phyloP scores from a whole-genome alignment of 129 eudicot genomes.

The Pittosporum tobira region DNA sequence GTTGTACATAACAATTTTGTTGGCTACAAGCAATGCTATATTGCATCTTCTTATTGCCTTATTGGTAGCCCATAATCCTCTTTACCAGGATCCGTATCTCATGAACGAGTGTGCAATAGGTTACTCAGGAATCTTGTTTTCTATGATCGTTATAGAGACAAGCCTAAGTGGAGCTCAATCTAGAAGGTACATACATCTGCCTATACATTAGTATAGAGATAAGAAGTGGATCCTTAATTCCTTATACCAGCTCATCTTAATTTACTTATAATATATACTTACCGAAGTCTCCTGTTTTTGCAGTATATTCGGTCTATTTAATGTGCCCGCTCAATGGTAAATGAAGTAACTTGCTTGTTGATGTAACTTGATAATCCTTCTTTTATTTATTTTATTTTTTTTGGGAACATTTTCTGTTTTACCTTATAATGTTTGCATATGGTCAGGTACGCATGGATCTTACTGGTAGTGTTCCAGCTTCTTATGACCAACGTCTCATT shows the following conservation, averaged over 20 bases:
- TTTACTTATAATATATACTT: slow-evolving; percentile 5
- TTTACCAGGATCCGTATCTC: slow-evolving; percentile 28
- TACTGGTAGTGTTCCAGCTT: slow-evolving; percentile 74
- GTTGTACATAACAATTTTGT: slow-evolving; percentile 48
- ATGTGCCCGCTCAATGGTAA: slow-evolving; percentile 89
- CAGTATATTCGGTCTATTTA: slow-evolving; percentile 96
- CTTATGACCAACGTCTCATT: slow-evolving; percentile 86
- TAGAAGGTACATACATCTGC: slow-evolving; percentile 50
- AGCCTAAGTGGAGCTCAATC: slow-evolving; percentile 84
- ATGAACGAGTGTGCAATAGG: slow-evolving; percentile 91
- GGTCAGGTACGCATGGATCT: slow-evolving; percentile 80
- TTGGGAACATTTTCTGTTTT: slow-evolving; percentile 4
- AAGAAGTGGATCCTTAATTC: neutral
- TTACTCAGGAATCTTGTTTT: slow-evolving; percentile 88
- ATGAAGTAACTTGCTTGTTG: slow-evolving; percentile 10
- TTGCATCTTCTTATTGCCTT: slow-evolving; percentile 69
- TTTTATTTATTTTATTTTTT: slow-evolving; percentile 2
- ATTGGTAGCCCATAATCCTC: slow-evolving; percentile 64
- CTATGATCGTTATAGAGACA: slow-evolving; percentile 95
- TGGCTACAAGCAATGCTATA: slow-evolving; percentile 79
- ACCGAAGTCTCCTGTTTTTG: slow-evolving; percentile 21
- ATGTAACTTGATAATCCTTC: neutral
- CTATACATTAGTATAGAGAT: neutral
- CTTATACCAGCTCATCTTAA: neutral
- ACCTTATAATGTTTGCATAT: neutral